Percentiles rank a stretch among this genome's conserved stretches.
Evolutionary conservation across 2,329 filamentous ascomycete genomes (phyloP).

Genomic region (Fusarium sulawesiense): DNA sequence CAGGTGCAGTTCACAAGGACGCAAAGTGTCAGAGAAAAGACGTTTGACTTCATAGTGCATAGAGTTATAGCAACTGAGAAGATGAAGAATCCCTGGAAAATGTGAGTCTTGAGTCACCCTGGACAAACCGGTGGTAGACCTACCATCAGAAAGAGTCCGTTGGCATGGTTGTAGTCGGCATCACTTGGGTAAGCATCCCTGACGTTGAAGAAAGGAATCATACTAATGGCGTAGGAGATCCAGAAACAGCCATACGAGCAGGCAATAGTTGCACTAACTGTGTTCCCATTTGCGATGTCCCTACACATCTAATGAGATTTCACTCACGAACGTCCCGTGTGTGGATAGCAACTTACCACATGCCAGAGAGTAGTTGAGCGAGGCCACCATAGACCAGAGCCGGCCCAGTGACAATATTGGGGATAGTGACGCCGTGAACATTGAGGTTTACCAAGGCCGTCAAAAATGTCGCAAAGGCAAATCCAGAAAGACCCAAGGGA

Average conservation of each 20-base stretch:
- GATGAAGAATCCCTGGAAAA: conserved; percentile 8
- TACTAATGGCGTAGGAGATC: conserved; percentile 16
- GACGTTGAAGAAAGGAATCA: conserved; percentile 11
- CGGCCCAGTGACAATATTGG: conserved; percentile 4
- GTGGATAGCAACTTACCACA: not conserved
- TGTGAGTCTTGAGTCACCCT: not conserved
- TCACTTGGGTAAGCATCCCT: conserved; percentile 7
- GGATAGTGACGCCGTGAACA: not conserved
- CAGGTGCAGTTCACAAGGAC: conserved; percentile 16
- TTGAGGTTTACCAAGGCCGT: conserved; percentile 18
- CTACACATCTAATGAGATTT: not conserved
- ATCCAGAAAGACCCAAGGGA: conserved; percentile 1
- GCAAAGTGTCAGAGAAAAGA: conserved; percentile 19
- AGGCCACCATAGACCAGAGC: conserved; percentile 9
- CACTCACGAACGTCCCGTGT: no score
- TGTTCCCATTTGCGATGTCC: conserved; percentile 16
- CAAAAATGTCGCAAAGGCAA: conserved; percentile 11
- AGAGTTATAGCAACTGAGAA: conserved; percentile 15
- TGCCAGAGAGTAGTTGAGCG: conserved; percentile 11
- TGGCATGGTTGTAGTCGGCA: conserved; percentile 16
- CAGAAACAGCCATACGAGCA: conserved; percentile 22
- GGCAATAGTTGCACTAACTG: conserved; percentile 13
- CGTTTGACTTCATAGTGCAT: conserved; percentile 12
- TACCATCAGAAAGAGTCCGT: conserved; percentile 11
- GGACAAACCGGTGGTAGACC: accelerated